A percentile compares a stretch with the other conserved stretches of the same genome.
These are phyloP conservation scores for Pleurotus platypus DNA, from an alignment of 768 basidiomycete species.

Conservation along the genomic window DNA sequence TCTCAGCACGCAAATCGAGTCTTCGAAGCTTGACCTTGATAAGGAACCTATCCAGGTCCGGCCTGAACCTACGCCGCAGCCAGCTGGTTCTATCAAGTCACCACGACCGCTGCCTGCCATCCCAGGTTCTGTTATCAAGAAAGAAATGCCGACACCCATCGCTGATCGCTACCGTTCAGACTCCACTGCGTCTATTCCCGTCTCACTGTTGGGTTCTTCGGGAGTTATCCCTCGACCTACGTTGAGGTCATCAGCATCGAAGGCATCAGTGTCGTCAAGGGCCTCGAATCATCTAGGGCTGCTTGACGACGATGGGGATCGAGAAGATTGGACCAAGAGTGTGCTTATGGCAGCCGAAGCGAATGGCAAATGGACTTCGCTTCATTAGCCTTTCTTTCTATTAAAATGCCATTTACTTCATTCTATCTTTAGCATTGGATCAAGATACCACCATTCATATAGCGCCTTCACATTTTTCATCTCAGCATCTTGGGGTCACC, in stretches of 20 bases:
- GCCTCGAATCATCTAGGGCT: conserved; percentile 47
- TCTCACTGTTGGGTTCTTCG: conserved; percentile 8
- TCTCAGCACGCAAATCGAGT: conserved; percentile 59
- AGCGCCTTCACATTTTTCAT: background rate
- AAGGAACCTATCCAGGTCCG: conserved; percentile 15
- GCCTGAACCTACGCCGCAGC: background rate
- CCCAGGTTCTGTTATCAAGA: background rate
- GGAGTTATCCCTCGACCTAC: conserved; percentile 7
- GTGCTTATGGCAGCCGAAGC: conserved; percentile 69
- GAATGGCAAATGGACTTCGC: conserved; percentile 27
- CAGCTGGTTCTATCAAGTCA: background rate
- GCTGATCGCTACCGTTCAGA: conserved; percentile 12
- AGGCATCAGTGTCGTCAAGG: conserved; percentile 28
- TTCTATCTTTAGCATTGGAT: background rate
- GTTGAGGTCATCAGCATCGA: conserved; percentile 8
- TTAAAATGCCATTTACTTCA: background rate
- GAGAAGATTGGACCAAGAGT: conserved; percentile 71
- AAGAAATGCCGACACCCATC: conserved; percentile 6
- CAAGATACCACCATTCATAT: conserved; percentile 4
- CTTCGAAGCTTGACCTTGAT: conserved; percentile 35
- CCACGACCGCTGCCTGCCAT: conserved; percentile 3
- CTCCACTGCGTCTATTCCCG: conserved; percentile 10
- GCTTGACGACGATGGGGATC: conserved; percentile 41
- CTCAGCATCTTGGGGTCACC: conserved; percentile 2
- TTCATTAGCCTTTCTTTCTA: background rate